Conservation (phyloP, 495 filamentous ascomycete genomes). For the Aspergillus heteromorphus region DNA sequence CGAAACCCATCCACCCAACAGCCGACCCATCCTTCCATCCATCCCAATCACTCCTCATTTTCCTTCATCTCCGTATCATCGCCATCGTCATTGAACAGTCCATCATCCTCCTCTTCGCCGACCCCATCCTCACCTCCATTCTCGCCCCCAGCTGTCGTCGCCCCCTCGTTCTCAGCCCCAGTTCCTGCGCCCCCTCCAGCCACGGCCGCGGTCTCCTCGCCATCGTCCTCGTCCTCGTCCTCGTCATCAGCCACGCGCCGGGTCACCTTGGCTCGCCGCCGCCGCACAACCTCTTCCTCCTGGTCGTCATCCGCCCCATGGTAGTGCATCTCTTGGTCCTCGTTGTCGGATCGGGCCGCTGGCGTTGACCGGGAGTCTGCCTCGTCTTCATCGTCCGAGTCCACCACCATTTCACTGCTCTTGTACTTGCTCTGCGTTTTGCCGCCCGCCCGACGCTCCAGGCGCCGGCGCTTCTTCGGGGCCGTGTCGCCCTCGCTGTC, state of each 20-base stretch:
- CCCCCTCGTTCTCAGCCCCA: conserved; percentile 8
- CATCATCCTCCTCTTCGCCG: conserved; percentile 16
- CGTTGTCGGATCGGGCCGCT: conserved; percentile 30
- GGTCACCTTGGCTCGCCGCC: conserved; percentile 31
- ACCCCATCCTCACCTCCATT: conserved; percentile 2
- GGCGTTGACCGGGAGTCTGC: conserved; percentile 11
- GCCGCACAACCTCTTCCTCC: conserved; percentile 27
- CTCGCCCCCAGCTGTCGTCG: conserved; percentile 3
- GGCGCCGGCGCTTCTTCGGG: conserved; percentile 48
- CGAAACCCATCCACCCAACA: background rate
- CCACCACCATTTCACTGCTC: conserved; percentile 72
- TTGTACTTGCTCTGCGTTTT: conserved; percentile 68
- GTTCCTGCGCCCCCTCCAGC: conserved; percentile 9
- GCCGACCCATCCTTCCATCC: too few species aligned
- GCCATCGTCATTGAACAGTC: conserved; percentile 17
- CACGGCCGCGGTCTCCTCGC: conserved; percentile 11
- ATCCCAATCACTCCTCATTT: conserved; percentile 5
- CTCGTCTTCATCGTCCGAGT: conserved; percentile 57
- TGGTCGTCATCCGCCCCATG: conserved; percentile 12
- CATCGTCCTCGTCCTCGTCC: conserved; percentile 38
- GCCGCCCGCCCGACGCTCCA: conserved; percentile 50
- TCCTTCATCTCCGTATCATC: conserved; percentile 23
- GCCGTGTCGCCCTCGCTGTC: conserved; percentile 32
- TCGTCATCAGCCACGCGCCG: conserved; percentile 42
- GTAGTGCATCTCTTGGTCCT: conserved; percentile 25